Evolutionary conservation across 306 rosid species (phyloP), one percentile per base, ranked within the genome.

Genomic region (Phaseolus lunatus): DNA sequence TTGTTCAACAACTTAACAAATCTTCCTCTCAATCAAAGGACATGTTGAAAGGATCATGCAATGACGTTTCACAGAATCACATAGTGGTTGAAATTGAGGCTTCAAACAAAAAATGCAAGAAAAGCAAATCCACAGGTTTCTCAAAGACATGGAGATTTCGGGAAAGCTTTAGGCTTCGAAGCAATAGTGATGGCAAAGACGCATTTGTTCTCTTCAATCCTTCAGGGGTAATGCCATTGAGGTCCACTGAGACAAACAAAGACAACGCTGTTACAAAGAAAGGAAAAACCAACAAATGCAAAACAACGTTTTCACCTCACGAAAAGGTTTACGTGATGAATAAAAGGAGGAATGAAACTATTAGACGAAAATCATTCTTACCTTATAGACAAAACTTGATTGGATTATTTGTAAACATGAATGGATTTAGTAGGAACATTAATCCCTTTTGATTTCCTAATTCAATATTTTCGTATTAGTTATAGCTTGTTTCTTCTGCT

Each of bases 281-380:
- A 54, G 47, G 6, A 49, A 70, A 70, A 2, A 6, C 13, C 15
- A 7, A 9, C 0, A 49, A 49, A 13, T 3, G 18, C 31, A 70
- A 10, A 50, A 29, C 1, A 2, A 52, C 89, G 3, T 83, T 86
- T 2, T 83, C 86, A 7, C 84, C 85, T 18, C 96, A 90, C 75
- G 88, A 87, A 73, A 86, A 66, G 47, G 82, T 79, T 18, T 88
- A 90, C 71, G 57, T 86, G 67, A 77, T 45, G 73, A 86, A 81
- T 26, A 86, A 82, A 77, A 88, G 78, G 27, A 82, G 70, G 75
- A 88, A 13, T 43, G 92, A 86, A 12, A 84, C 19, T 16, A 82
- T 56, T 2, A 90, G 76, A 58, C 87, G 84, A n/a, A 80, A 69
- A 57, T 87, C 93, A 10, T 92, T 86, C 61, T 75, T 92, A 78